Conservation (phyloP, 257 asterid species). For the Nemophila menziesii region DNA sequence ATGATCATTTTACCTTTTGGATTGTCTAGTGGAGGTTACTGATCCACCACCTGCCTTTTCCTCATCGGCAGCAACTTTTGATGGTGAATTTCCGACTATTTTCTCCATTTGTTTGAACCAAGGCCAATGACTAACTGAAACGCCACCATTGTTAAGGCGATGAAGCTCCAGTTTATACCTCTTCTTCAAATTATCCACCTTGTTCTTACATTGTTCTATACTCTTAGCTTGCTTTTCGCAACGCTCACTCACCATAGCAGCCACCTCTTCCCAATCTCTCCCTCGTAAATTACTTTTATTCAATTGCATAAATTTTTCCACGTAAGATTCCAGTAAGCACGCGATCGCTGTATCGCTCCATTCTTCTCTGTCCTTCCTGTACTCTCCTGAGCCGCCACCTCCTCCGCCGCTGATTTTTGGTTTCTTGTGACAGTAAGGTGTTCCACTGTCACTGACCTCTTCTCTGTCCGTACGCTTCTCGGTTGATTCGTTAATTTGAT, state of each 20-base stretch:
- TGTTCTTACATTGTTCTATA: slow-evolving; percentile 97
- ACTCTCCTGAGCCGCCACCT: slow-evolving; percentile 28
- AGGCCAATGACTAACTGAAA: slow-evolving; percentile 78
- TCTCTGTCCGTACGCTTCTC: too few species aligned
- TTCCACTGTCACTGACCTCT: too few species aligned
- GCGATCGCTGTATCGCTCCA: slow-evolving; percentile 89
- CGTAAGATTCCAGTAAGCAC: slow-evolving; percentile 63
- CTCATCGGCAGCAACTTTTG: slow-evolving; percentile 43
- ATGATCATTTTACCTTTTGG: slow-evolving; percentile 43
- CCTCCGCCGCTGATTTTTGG: too few species aligned
- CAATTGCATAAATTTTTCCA: slow-evolving; percentile 67
- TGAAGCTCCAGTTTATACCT: slow-evolving; percentile 86
- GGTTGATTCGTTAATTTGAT: too few species aligned
- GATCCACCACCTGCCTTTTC: slow-evolving; percentile 56
- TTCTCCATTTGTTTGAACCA: slow-evolving; percentile 94
- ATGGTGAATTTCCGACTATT: slow-evolving; percentile 60
- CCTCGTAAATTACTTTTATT: slow-evolving; percentile 86
- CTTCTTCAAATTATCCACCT: slow-evolving; percentile 95
- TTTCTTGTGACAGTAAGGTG: too few species aligned
- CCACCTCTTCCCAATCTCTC: slow-evolving; percentile 99
- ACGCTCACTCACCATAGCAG: slow-evolving; percentile 75
- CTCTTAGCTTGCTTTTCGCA: slow-evolving; percentile 80
- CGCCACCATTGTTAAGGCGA: slow-evolving; percentile 51
- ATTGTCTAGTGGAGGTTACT: slow-evolving; percentile 31
- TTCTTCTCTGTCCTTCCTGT: slow-evolving; percentile 81